Base-by-base conservation (phyloP, 1,284 basidiomycete genomes). In the Coniophora puteana region DNA sequence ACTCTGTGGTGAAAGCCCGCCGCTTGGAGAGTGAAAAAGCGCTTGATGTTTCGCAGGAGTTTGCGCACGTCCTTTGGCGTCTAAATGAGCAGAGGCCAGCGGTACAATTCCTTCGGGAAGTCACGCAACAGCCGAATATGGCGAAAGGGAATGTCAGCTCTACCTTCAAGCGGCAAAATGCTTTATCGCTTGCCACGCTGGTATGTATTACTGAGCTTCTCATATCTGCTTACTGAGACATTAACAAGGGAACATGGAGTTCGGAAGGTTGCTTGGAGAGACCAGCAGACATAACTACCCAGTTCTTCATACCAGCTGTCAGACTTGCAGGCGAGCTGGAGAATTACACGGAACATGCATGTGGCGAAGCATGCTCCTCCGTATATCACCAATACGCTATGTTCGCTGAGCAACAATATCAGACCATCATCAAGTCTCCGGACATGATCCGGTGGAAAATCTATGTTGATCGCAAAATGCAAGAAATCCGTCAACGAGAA, bases 401-500 rank as follows among this genome's bases (percentile, higher is more conserved):
- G 17, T 98, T 98, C 55, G 87, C 93, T 0, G 92, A 97, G 55
- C 71, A 76, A 6, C 93, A 98, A 52, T 93, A 92, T 53, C 77
- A 83, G 43, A 66, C 77, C 2, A 73, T 88, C 29, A 61, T 73
- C 17, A 76, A 75, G 43, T 89, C 89, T 1, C 78, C 87, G 0
- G 92, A 95, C 48, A 74, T 78, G 3, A 60, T 83, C 29, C 71
- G 86, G 38, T 78, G 83, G 60, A 83, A 80, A 52, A 66, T 83
- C 0, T 90, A 90, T 51, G 72, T 80, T n/a, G 80, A 85, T 37
- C 76, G 84, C 29, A 89, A 89, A 60, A 70, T 58, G 21, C 69
- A 77, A 47, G 83, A 90, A 54, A 71, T 89, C 11, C 64, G 70
- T 37, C 58, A 71, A 5, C 71, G 76, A 8, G 54, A 69, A 21